These are phyloP conservation scores for Tuber aestivum DNA, from an alignment of 495 filamentous ascomycete species.

Conservation along the genomic window DNA sequence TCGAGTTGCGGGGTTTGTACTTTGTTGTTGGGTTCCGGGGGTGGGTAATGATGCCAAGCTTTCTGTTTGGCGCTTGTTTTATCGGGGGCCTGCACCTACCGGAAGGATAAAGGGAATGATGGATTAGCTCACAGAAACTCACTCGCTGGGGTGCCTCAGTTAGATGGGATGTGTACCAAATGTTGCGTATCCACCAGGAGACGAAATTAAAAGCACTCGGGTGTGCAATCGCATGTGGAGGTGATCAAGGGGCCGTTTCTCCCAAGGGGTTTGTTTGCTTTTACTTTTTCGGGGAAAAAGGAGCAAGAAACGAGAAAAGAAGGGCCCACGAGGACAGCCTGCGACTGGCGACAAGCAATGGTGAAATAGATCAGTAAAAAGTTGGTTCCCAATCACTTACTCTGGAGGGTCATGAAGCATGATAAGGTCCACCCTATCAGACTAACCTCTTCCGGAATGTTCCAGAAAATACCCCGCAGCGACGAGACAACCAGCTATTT, in stretches of 20 bases:
- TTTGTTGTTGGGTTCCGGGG: background rate
- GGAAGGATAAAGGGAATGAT: background rate
- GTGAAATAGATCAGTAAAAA: background rate
- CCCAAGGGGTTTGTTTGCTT: background rate
- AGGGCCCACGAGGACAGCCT: background rate
- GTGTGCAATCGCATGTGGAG: background rate
- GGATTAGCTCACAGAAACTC: background rate
- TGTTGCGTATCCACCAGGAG: background rate
- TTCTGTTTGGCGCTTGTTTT: background rate
- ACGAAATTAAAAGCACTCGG: background rate
- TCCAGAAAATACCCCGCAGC: background rate
- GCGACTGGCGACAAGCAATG: background rate
- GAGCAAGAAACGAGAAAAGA: too few species aligned
- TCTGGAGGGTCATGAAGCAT: background rate
- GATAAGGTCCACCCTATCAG: background rate
- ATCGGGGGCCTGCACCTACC: background rate
- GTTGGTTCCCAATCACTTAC: background rate
- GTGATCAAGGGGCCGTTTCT: background rate
- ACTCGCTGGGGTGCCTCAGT: background rate
- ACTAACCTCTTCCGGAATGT: background rate
- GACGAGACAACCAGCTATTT: background rate
- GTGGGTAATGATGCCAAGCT: background rate
- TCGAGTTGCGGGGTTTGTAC: background rate
- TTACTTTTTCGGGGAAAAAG: background rate
- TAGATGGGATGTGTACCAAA: background rate